Percentiles rank a stretch among this genome's conserved stretches.
These are phyloP conservation scores for Suillus alpinus DNA, from an alignment of 768 basidiomycete species.

Conservation along the genomic window DNA sequence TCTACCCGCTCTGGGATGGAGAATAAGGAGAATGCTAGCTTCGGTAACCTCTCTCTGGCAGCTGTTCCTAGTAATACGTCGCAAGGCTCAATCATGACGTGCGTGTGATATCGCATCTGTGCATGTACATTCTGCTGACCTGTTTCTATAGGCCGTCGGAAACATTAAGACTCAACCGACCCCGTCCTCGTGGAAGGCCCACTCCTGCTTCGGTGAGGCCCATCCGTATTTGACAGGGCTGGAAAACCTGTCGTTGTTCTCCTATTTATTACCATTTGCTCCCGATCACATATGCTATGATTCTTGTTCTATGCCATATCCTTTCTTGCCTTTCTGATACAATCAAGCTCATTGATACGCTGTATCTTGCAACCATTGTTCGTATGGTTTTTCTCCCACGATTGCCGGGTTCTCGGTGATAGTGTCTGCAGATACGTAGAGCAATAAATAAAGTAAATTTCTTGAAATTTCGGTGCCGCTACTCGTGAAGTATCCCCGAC, in stretches of 20 bases:
- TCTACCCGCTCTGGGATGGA: conserved; percentile 49
- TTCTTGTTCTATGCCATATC: background rate
- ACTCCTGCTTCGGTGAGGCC: conserved; percentile 30
- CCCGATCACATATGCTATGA: background rate
- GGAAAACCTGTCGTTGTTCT: conserved; percentile 5
- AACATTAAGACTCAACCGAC: conserved; percentile 42
- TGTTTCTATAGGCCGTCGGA: conserved; percentile 34
- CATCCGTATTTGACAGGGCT: conserved; percentile 21
- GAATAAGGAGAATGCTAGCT: conserved; percentile 44
- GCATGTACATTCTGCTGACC: background rate
- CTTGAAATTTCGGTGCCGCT: no score
- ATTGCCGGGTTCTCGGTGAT: background rate
- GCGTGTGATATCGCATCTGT: conserved; percentile 35
- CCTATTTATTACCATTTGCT: background rate
- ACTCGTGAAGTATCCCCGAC: no score
- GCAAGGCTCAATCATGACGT: conserved; percentile 51
- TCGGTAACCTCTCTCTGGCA: conserved; percentile 7
- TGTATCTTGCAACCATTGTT: background rate
- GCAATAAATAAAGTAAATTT: background rate
- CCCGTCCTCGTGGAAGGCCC: conserved; percentile 43
- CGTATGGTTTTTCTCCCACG: background rate
- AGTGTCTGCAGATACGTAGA: background rate
- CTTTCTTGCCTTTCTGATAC: background rate
- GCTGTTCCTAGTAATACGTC: conserved; percentile 17
- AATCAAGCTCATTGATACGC: background rate